Conservation (phyloP, 805 yeast genomes). For the Pichia heedii region DNA sequence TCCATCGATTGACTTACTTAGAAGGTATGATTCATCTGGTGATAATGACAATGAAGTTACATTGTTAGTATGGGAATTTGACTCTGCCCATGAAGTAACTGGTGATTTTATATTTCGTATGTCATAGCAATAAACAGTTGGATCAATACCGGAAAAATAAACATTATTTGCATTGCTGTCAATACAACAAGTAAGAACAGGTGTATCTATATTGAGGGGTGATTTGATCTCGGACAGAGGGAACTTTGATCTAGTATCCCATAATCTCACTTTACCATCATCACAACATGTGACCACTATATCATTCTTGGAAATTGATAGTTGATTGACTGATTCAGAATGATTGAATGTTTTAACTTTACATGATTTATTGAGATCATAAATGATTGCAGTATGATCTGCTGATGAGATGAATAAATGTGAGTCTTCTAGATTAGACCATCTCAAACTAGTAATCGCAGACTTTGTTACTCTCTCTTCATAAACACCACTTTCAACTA, state of each 20-base stretch:
- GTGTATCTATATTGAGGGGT: conserved; percentile 29
- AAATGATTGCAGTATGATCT: conserved; percentile 49
- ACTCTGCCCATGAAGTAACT: conserved; percentile 34
- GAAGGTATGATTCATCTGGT: conserved; percentile 30
- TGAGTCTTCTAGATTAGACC: conserved; percentile 39
- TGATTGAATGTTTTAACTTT: conserved; percentile 41
- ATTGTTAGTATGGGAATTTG: conserved; percentile 35
- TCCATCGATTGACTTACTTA: conserved; percentile 50
- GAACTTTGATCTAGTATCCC: conserved; percentile 57
- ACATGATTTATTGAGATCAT: conserved; percentile 53
- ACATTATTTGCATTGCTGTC: conserved; percentile 33
- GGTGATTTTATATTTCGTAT: conserved; percentile 30
- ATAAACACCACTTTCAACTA: neutral
- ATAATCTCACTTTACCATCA: conserved; percentile 48
- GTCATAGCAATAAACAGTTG: conserved; percentile 53
- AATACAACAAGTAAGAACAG: conserved; percentile 44
- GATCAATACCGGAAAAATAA: conserved; percentile 62
- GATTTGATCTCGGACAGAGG: conserved; percentile 28
- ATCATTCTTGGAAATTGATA: conserved; percentile 30
- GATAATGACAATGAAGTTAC: conserved; percentile 49
- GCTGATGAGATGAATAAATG: conserved; percentile 46
- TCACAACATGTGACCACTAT: conserved; percentile 49
- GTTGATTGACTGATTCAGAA: conserved; percentile 41
- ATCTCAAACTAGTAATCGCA: conserved; percentile 52
- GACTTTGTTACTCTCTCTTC: conserved; percentile 24